Conservation (phyloP, 192 early-diverging fungal species). For the Entomortierella lignicola region DNA sequence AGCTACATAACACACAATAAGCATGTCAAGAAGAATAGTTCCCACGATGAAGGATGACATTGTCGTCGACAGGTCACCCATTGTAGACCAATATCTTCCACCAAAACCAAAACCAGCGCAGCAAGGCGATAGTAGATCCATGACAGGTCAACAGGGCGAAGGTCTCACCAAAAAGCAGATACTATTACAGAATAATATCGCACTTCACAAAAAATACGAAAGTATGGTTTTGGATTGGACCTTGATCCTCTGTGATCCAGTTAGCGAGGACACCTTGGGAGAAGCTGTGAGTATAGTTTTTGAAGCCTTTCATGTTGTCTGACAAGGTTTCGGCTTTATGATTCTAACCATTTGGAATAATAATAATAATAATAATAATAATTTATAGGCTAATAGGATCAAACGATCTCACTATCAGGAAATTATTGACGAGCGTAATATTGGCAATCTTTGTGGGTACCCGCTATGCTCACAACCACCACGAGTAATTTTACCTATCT, state of each 20-base stretch:
- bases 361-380: no score
- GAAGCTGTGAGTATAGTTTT: constrained; percentile 58
- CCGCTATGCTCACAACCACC: constrained; percentile 75
- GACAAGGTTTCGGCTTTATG: no score
- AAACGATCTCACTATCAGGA: constrained; percentile 75
- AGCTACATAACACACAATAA: not conserved
- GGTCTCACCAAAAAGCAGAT: constrained; percentile 30
- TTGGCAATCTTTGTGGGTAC: constrained; percentile 82
- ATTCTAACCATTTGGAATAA: no score
- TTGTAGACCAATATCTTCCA: constrained; percentile 40
- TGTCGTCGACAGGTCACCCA: constrained; percentile 38
- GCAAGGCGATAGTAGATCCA: no score
- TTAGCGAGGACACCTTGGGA: constrained; percentile 42
- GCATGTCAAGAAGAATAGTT: constrained; percentile 18
- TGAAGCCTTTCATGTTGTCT: no score
- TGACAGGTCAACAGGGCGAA: no score
- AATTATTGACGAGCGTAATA: constrained; percentile 77
- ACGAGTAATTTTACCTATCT: constrained; percentile 28
- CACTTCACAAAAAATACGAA: constrained; percentile 46
- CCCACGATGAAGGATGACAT: constrained; percentile 54
- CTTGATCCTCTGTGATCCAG: constrained; percentile 58
- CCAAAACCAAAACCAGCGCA: not conserved
- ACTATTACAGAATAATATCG: constrained; percentile 42
- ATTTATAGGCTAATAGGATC: constrained; percentile 68
- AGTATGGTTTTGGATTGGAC: constrained; percentile 60